Evolutionary conservation across 306 rosid species (phyloP), one percentile per base, ranked within the genome.

Genomic region (Fragaria iinumae): DNA sequence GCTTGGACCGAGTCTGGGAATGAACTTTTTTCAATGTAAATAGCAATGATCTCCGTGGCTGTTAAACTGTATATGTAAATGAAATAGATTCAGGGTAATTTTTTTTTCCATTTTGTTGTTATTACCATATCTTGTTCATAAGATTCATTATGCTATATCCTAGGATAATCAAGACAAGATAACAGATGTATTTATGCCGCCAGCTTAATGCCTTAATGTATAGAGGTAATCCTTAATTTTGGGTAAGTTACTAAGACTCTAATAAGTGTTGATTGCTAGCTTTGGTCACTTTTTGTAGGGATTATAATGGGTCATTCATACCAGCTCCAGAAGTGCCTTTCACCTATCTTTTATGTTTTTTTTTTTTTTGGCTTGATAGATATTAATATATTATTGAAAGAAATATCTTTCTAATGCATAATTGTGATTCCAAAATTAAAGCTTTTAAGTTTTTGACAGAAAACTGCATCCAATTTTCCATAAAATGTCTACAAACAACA

Each of bases 31-130:
- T 60, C 21, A 34, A 45, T 56, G 83, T 75, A 75, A 23, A 83
- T 75, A 64, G 45, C 48, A 67, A 32, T 43, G 56, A 32, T 53
- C 23, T 14, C 11, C 4, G 0, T 21, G 20, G 2, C 48, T 48
- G 82, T 79, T 52, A 62, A 39, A 39, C 43, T 39, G 43, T 74
- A 75, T 13, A 14, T 74, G 77, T 74, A 59, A 16, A 59, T 59
- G 8, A 73, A 56, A 53, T 56, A 23, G 66, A 53, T 10, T 5
- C 34, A 3, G 11, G 53, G 14, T 4, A 11, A 10, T 8, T 38
- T 11, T 2, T 5, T 4, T 17, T 8, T 32, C 25, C 23, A 49
- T 65, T 45, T 25, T 32, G 11, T 25, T 50, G 25, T 44, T 39
- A 65, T 69, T 32, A 63, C 63, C 38, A 66, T 29, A 62, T 59